Conservation (phyloP, 1,139 yeast species). For the Lodderomyces jiufengensis region DNA sequence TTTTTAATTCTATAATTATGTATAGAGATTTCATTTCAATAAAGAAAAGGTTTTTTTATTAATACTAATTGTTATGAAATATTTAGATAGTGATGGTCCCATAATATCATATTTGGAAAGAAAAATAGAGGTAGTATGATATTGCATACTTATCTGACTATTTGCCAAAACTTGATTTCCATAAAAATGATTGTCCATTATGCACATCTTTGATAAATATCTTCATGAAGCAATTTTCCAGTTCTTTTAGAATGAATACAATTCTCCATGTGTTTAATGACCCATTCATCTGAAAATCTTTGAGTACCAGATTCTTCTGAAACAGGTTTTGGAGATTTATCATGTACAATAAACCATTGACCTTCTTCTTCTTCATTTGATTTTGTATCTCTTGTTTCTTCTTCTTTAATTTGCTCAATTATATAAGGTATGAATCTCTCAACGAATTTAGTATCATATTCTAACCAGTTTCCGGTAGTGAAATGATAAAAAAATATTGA, state of each 20-base stretch:
- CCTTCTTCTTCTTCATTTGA: not conserved
- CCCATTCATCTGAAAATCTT: not conserved
- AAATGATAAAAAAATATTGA: not conserved
- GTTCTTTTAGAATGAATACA: not conserved
- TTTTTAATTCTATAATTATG: conserved; percentile 4
- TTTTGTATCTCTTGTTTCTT: not conserved
- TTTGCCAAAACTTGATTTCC: too few species aligned
- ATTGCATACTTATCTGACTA: too few species aligned
- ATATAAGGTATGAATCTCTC: not conserved
- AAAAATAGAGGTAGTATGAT: too few species aligned
- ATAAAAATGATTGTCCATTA: too few species aligned
- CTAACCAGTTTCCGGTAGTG: not conserved
- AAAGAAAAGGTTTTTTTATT: too few species aligned
- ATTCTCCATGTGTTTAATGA: not conserved
- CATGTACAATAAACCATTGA: not conserved
- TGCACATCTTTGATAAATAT: too few species aligned
- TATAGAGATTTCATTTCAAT: too few species aligned
- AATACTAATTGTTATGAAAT: too few species aligned
- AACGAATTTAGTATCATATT: not conserved
- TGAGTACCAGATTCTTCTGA: not conserved
- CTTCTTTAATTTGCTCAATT: not conserved
- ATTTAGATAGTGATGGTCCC: too few species aligned
- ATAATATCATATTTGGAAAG: too few species aligned
- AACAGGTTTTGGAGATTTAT: not conserved
- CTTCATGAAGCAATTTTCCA: not conserved